Conservation (phyloP, 164 flowering plant species). For the Tetrastigma voinierianum region DNA sequence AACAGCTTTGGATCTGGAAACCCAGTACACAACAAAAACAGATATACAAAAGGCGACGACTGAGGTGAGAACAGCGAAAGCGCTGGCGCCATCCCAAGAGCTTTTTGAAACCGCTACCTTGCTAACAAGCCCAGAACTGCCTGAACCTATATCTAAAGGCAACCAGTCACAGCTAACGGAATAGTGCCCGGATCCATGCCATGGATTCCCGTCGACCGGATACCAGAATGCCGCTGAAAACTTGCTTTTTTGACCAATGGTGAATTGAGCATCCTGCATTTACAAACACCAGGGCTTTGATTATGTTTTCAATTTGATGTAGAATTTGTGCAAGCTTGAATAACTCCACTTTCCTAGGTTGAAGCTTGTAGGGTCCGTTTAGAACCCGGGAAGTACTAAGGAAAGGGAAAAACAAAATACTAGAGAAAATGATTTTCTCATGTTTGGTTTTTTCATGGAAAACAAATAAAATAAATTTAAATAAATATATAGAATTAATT, state of each 20-base stretch:
- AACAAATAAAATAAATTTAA: too few relatives aligned
- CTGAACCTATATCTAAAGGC: conserved; percentile 51
- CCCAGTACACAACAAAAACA: conserved; percentile 52
- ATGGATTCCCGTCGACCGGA: conserved; percentile 73
- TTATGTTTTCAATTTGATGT: not conserved
- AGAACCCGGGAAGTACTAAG: too few relatives aligned
- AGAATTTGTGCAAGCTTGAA: too few relatives aligned
- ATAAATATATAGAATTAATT: too few relatives aligned
- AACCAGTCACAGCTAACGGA: conserved; percentile 85
- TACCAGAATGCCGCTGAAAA: conserved; percentile 93
- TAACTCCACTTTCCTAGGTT: too few relatives aligned
- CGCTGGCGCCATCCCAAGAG: conserved; percentile 55
- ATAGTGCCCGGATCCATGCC: conserved; percentile 93
- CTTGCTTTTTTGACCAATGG: conserved; percentile 67
- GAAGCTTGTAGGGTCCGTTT: too few relatives aligned
- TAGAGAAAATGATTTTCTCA: too few relatives aligned
- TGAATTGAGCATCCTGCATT: conserved; percentile 88
- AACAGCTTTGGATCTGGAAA: conserved; percentile 36
- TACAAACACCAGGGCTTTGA: not conserved
- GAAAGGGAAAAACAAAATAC: too few relatives aligned
- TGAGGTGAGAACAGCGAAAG: conserved; percentile 75
- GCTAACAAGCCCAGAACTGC: conserved; percentile 19
- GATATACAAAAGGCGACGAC: conserved; percentile 62
- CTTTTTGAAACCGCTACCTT: conserved; percentile 25
- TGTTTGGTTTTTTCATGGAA: too few relatives aligned